Conservation (phyloP, 2,329 filamentous ascomycete species). For the Colletotrichum sp. region DNA sequence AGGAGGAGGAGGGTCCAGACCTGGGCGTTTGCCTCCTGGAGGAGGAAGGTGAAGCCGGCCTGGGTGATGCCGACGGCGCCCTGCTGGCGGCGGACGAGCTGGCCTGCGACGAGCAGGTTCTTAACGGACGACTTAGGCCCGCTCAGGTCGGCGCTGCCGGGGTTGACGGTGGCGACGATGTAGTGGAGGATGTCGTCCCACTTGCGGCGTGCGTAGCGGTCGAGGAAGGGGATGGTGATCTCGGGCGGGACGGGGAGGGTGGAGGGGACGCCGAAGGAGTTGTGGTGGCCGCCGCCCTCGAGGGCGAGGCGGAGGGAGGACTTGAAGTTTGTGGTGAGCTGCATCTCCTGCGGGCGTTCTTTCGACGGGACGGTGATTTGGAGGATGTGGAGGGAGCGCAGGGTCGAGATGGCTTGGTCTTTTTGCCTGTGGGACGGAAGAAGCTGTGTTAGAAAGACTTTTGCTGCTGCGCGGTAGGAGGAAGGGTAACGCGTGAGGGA, state of each 20-base stretch:
- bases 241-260: constrained; percentile 64
- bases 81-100: constrained; percentile 71
- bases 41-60: constrained; percentile 89
- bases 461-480: background rate
- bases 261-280: constrained; percentile 90
- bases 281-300: constrained; percentile 83
- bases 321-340: constrained; percentile 82
- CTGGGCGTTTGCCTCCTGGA: constrained; percentile 95
- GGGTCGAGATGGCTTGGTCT: constrained; percentile 81
- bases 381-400: constrained; percentile 88
- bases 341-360: constrained; percentile 72
- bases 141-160: constrained; percentile 42
- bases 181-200: constrained; percentile 98
- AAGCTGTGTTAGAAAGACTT: background rate
- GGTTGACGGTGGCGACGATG: constrained; percentile 78
- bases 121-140: constrained; percentile 81
- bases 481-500: background rate
- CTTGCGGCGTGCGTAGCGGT: constrained; percentile 83
- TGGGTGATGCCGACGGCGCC: constrained; percentile 78
- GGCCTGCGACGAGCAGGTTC: constrained; percentile 79
- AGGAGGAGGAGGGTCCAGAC: constrained; percentile 95
- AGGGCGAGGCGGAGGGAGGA: constrained; percentile 84
- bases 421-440: constrained; percentile 62
- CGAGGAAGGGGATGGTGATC: constrained; percentile 75
- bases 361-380: constrained; percentile 65